Evolutionary conservation across 2,329 filamentous ascomycete genomes (phyloP), one percentile per base, ranked within the genome.

Genomic region (Orbilia blumenaviensis): DNA sequence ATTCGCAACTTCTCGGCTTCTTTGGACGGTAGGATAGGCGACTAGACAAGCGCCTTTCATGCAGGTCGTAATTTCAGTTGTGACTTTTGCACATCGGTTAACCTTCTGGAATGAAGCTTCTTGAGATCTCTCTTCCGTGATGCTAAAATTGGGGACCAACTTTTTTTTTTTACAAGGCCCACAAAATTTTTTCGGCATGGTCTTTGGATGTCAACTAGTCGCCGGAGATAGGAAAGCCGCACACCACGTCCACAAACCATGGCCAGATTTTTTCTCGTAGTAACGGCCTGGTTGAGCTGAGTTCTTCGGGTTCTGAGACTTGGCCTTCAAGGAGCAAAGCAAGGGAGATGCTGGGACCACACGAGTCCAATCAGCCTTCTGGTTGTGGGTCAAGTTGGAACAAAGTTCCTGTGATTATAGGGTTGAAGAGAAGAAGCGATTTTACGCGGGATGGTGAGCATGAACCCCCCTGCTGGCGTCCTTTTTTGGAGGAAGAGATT

Each of bases 21-120:
- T 36, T 18, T 18, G 27, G 38, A 14, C 18, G 44, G 16, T 60
- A 52, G 27, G 67, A 63, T 58, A 72, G 60, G 60, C 67, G 67
- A 72, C 62, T 27, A 61, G 54, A 46, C 69, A 66, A 74, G 69
- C 69, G 69, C 61, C 63, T 61, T 66, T 74, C 69, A 74, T 74
- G 69, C 69, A 74, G 25, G 41, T 32, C 29, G 32, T 66, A 66
- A 74, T 74, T 74, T 74, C 25, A 58, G 38, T 64, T 25, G 42
- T 44, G 23, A 42, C 21, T n/a, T 58, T 58, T 72, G 34, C 67
- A 48, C 50, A 34, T 64, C 60, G 60, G 67, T 42, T 72, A 66
- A 69, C 60, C 56, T 54, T 38, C 58, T 72, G 67, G 67, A 72
- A 72, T 72, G 67, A 72, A 72, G 61, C 69, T 46, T 46, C 42